Conservation (phyloP, 129 eudicot species). For the Chrysanthemum makinoi region DNA sequence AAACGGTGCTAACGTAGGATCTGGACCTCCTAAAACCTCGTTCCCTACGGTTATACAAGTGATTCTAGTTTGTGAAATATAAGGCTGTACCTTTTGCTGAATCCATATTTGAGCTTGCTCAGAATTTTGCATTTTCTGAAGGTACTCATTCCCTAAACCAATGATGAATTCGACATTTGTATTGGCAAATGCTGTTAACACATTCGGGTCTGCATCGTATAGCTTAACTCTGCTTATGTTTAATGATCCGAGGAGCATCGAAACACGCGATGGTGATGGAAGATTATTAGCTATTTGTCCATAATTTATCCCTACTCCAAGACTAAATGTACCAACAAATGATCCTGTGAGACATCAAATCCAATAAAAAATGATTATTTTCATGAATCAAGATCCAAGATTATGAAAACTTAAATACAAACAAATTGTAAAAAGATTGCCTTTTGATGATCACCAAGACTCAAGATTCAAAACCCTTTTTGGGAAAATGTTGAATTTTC, state of each 20-base stretch:
- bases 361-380: conserved; percentile 17
- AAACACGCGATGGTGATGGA: conserved; percentile 72
- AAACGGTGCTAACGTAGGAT: conserved; percentile 40
- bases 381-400: conserved; percentile 21
- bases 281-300: conserved; percentile 91
- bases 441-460: not conserved
- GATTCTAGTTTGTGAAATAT: conserved; percentile 67
- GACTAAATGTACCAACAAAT: conserved; percentile 30
- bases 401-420: not conserved
- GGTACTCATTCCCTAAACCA: conserved; percentile 77
- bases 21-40: conserved; percentile 62
- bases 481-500: not conserved
- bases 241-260: conserved; percentile 57
- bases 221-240: conserved; percentile 74
- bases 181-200: conserved; percentile 64
- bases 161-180: conserved; percentile 68
- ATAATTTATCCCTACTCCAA: conserved; percentile 90
- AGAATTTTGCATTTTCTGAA: conserved; percentile 62
- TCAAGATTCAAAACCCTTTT: conserved; percentile 24
- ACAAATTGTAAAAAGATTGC: conserved; percentile 14
- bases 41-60: conserved; percentile 83
- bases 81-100: conserved; percentile 69
- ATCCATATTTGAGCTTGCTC: conserved; percentile 73
- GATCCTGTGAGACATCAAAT: conserved; percentile 36
- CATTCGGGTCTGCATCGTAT: conserved; percentile 87